phyloP scores from a whole-genome alignment of 176 grass and related monocot genomes.

The Hordeum marinum region DNA sequence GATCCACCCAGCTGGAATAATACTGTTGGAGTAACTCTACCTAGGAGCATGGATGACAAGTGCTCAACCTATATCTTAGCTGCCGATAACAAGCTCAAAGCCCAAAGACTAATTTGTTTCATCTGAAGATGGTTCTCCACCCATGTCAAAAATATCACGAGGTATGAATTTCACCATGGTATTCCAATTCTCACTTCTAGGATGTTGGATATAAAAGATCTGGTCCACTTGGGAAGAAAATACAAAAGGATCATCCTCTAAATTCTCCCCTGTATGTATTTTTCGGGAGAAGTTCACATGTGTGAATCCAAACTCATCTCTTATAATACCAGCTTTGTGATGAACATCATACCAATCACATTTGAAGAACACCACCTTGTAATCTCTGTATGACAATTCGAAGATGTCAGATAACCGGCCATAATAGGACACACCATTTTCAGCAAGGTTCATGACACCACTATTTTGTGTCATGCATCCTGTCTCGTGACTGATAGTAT shows the following conservation, averaged over 20 bases:
- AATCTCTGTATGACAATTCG: not conserved
- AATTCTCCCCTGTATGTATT: not conserved
- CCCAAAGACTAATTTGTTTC: not conserved
- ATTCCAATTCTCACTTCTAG: not conserved
- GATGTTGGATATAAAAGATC: not conserved
- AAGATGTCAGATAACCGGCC: not conserved
- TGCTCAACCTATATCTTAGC: too few relatives aligned
- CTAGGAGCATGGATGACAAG: too few relatives aligned
- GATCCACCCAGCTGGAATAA: too few relatives aligned
- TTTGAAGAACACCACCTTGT: not conserved
- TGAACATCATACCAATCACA: conserved; percentile 6
- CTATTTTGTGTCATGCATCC: not conserved
- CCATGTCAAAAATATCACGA: not conserved
- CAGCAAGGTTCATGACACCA: not conserved
- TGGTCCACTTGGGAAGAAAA: conserved; percentile 16
- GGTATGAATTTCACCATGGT: not conserved
- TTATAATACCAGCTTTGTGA: not conserved
- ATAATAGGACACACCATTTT: not conserved
- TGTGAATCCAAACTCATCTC: not conserved
- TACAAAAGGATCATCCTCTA: not conserved
- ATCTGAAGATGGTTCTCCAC: not conserved
- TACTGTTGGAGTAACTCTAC: too few relatives aligned
- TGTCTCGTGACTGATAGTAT: not conserved
- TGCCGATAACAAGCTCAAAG: too few relatives aligned
- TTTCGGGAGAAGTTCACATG: not conserved